Evolutionary conservation across 1,284 basidiomycete genomes (phyloP).

Genomic region (Takashimella tepidaria): DNA sequence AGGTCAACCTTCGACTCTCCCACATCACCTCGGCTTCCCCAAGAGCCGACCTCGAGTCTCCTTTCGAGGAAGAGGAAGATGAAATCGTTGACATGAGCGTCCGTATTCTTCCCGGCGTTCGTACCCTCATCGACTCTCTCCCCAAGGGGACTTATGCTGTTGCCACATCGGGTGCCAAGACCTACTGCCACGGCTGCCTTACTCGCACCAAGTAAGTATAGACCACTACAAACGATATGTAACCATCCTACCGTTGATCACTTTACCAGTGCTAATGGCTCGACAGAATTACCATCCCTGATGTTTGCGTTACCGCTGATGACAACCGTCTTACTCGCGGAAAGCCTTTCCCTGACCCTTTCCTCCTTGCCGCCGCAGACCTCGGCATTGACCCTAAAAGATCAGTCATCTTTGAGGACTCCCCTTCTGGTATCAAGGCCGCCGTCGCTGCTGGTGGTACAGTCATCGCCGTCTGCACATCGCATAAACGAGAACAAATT

Average conservation of each 20-base stretch:
- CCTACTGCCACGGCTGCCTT: slow-evolving; percentile 49
- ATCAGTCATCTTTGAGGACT: slow-evolving; percentile 69
- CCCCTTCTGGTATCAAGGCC: slow-evolving; percentile 66
- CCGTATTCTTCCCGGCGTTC: slow-evolving; percentile 67
- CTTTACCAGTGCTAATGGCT: too few relatives aligned
- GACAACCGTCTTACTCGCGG: slow-evolving; percentile 52
- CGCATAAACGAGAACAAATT: slow-evolving; percentile 53
- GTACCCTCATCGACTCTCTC: slow-evolving; percentile 61
- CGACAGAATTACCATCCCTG: slow-evolving; percentile 66
- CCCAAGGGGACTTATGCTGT: slow-evolving; percentile 66
- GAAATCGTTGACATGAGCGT: slow-evolving; percentile 61
- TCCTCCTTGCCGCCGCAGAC: slow-evolving; percentile 66
- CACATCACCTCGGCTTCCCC: not conserved
- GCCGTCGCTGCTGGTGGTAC: slow-evolving; percentile 67
- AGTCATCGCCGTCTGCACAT: slow-evolving; percentile 68
- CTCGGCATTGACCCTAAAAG: slow-evolving; percentile 55
- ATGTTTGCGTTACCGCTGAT: slow-evolving; percentile 71
- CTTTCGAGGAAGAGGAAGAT: slow-evolving; percentile 57
- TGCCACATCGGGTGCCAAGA: slow-evolving; percentile 70
- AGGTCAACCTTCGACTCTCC: not conserved
- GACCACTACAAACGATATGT: not conserved
- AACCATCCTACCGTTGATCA: slow-evolving; percentile 34
- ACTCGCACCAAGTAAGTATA: slow-evolving; percentile 16
- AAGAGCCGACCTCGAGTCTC: slow-evolving; percentile 25
- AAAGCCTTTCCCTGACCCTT: slow-evolving; percentile 68